Evolutionary conservation across 106 monocot genomes (phyloP).

Genomic region (Xerophyta viscosa): DNA sequence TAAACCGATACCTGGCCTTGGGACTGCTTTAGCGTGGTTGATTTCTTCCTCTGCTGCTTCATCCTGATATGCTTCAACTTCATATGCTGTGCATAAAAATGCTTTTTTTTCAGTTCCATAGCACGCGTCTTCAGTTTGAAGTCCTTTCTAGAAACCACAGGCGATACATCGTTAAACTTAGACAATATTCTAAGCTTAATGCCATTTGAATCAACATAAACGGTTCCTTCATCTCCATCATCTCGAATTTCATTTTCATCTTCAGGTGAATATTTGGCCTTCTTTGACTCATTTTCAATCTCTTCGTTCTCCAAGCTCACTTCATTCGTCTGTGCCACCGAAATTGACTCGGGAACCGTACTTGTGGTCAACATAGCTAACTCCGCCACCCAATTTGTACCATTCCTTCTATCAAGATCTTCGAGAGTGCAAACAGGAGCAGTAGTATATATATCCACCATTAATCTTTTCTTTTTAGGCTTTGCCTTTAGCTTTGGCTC

Average conservation of each 20-base stretch:
- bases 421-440: conserved; percentile 59
- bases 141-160: conserved; percentile 8
- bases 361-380: conserved; percentile 26
- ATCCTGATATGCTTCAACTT: conserved; percentile 29
- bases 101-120: conserved; percentile 18
- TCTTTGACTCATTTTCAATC: conserved; percentile 16
- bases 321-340: conserved; percentile 8
- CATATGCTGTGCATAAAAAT: conserved; percentile 18
- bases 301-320: too few relatives aligned
- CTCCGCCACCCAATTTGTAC: conserved; percentile 60
- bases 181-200: conserved; percentile 80
- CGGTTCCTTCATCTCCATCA: conserved; percentile 33
- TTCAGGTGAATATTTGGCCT: conserved; percentile 10
- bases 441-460: conserved; percentile 67
- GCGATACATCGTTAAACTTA: conserved; percentile 24
- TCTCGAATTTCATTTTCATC: conserved; percentile 1
- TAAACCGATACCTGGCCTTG: conserved; percentile 38
- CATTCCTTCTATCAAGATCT: conserved; percentile 87
- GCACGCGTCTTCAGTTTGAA: conserved; percentile 8
- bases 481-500: conserved; percentile 50
- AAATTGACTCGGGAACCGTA: conserved; percentile 36
- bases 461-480: conserved; percentile 62
- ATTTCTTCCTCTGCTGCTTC: conserved; percentile 24
- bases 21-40: conserved; percentile 10
- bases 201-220: conserved; percentile 87